Percentiles rank a stretch among this genome's conserved stretches.
Evolutionary conservation across 441 rosid genomes (phyloP).

Genomic region (Croton setiger): DNA sequence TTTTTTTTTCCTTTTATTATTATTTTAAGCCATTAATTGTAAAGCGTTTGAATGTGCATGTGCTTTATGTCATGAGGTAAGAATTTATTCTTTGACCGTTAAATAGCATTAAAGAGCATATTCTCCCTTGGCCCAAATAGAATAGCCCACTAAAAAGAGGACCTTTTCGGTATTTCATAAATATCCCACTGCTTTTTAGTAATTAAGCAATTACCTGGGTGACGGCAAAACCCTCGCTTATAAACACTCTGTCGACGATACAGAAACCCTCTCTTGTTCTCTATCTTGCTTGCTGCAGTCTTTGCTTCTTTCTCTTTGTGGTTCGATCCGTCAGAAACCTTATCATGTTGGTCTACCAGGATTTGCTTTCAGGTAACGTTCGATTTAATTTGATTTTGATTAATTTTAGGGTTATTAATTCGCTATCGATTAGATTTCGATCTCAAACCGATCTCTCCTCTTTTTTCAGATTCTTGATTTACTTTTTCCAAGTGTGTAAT

Average conservation of each 20-base stretch:
- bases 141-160: background rate
- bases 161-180: background rate
- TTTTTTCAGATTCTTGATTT: background rate
- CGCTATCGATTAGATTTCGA: slow-evolving; percentile 22
- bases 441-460: background rate
- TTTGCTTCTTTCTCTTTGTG: slow-evolving; percentile 19
- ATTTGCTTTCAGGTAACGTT: slow-evolving; percentile 53
- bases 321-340: slow-evolving; percentile 31
- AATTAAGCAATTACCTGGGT: slow-evolving; percentile 10
- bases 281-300: slow-evolving; percentile 17
- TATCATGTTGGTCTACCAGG: slow-evolving; percentile 80
- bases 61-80: no score
- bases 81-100: background rate
- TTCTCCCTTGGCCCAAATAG: background rate
- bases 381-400: background rate
- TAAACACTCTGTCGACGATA: background rate
- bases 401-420: background rate
- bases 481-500: background rate
- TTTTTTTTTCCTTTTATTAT: no score
- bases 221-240: slow-evolving; percentile 39
- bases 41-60: no score
- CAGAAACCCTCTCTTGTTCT: slow-evolving; percentile 15
- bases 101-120: background rate
- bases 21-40: no score
- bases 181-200: slow-evolving; percentile 15